A percentile compares a stretch with the other conserved stretches of the same genome.
phyloP scores from a whole-genome alignment of 352 stramenopile species.

The Aphanomyces euteiches region DNA sequence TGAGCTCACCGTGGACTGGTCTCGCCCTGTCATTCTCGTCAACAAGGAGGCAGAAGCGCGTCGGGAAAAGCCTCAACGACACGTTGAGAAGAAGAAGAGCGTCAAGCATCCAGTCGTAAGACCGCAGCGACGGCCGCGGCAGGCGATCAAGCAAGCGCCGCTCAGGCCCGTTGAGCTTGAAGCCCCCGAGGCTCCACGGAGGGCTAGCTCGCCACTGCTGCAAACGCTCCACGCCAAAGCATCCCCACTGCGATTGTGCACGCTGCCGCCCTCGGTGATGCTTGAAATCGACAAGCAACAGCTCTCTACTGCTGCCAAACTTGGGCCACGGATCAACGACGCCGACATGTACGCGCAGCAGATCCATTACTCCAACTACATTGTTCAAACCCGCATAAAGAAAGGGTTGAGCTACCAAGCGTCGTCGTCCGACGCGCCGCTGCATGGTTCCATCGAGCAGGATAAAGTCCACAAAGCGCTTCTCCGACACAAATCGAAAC shows the following conservation, averaged over 20 bases:
- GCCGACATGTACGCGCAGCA: not conserved
- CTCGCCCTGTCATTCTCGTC: not conserved
- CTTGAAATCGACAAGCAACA: constrained; percentile 9
- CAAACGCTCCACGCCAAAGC: not conserved
- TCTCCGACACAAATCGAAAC: not conserved
- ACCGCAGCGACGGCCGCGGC: no score
- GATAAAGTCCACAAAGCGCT: not conserved
- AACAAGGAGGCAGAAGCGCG: not conserved
- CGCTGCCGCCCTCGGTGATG: not conserved
- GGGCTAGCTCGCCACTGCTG: not conserved
- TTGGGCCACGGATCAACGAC: not conserved
- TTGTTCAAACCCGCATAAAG: not conserved
- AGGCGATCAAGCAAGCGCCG: not conserved
- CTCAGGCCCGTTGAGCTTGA: not conserved
- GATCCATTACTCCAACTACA: constrained; percentile 20
- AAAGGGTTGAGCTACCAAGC: constrained; percentile 20
- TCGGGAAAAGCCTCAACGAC: not conserved
- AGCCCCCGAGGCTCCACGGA: no score
- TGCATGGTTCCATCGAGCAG: not conserved
- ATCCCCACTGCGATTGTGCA: not conserved
- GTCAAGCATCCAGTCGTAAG: no score
- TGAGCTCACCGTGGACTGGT: constrained; percentile 14
- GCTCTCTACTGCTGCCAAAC: not conserved
- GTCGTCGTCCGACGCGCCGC: not conserved
- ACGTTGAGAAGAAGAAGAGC: not conserved